phyloP scores from a whole-genome alignment of 2,329 filamentous ascomycete species.

The Exophiala mesophila region DNA sequence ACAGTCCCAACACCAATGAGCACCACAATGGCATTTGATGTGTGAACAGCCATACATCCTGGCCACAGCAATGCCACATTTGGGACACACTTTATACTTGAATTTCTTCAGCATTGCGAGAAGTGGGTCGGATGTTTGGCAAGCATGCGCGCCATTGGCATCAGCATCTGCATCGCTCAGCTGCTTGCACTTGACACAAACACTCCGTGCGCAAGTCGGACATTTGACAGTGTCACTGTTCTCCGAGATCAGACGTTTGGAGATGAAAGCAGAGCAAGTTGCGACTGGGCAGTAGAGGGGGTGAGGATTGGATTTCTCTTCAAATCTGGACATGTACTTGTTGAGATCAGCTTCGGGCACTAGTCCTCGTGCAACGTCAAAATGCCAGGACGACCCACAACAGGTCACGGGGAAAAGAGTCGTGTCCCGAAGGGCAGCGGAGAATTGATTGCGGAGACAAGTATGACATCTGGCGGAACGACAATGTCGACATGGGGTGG shows the following conservation, averaged over 20 bases:
- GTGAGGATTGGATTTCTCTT: constrained; percentile 44
- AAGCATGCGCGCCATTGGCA: constrained; percentile 32
- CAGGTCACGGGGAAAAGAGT: constrained; percentile 22
- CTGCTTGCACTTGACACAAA: constrained; percentile 44
- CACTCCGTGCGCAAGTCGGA: constrained; percentile 38
- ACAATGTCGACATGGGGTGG: constrained; percentile 19
- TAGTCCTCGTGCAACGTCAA: constrained; percentile 35
- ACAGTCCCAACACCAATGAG: constrained; percentile 49
- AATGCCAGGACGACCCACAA: constrained; percentile 43
- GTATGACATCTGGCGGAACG: constrained; percentile 13
- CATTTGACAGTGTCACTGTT: constrained; percentile 34
- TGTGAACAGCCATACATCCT: constrained; percentile 48
- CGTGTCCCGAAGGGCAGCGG: constrained; percentile 13
- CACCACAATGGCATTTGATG: constrained; percentile 47
- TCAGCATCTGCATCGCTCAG: constrained; percentile 10
- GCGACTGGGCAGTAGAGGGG: constrained; percentile 48
- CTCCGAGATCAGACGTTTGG: constrained; percentile 30
- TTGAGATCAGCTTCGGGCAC: constrained; percentile 35
- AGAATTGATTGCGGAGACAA: constrained; percentile 17
- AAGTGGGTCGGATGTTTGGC: constrained; percentile 32
- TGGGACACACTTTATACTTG: constrained; percentile 48
- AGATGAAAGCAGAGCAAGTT: constrained; percentile 47
- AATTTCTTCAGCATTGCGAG: constrained; percentile 38
- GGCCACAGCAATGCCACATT: constrained; percentile 44
- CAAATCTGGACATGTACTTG: constrained; percentile 41